phyloP scores from a whole-genome alignment of 306 rosid genomes.

The Styphnolobium japonicum region DNA sequence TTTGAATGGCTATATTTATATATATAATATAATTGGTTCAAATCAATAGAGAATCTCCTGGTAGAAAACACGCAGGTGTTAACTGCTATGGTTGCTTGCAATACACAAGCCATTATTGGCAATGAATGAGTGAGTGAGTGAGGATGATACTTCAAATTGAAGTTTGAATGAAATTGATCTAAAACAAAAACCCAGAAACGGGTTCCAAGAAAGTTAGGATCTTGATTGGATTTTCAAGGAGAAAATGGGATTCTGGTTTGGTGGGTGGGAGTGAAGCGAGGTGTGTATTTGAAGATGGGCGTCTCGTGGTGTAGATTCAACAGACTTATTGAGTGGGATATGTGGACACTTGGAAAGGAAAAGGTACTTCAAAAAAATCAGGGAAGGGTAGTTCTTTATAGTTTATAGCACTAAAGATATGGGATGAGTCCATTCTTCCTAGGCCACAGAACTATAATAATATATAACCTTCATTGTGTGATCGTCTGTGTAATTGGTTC shows the following conservation, averaged over 20 bases:
- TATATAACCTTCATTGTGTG: too few relatives aligned
- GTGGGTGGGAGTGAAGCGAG: background rate
- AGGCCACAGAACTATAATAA: too few relatives aligned
- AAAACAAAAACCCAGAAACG: background rate
- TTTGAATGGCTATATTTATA: too few relatives aligned
- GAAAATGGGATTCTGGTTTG: background rate
- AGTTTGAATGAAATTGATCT: slow-evolving; percentile 2
- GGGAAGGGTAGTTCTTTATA: too few relatives aligned
- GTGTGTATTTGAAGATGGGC: slow-evolving; percentile 23
- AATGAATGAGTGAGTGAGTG: background rate
- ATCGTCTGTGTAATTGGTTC: too few relatives aligned
- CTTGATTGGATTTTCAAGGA: background rate
- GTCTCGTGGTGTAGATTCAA: slow-evolving; percentile 38
- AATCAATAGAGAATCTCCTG: slow-evolving; percentile 44
- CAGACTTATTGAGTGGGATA: slow-evolving; percentile 22
- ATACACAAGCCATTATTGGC: slow-evolving; percentile 44
- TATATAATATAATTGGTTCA: too few relatives aligned
- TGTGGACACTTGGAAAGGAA: slow-evolving; percentile 14
- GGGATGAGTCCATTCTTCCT: too few relatives aligned
- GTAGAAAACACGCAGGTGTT: slow-evolving; percentile 51
- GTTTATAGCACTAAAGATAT: too few relatives aligned
- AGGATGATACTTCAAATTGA: background rate
- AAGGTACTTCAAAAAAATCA: background rate
- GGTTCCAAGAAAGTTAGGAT: background rate
- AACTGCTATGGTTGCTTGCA: slow-evolving; percentile 69